phyloP scores from a whole-genome alignment of 345 rosid genomes.

The Rubroshorea leprosula region DNA sequence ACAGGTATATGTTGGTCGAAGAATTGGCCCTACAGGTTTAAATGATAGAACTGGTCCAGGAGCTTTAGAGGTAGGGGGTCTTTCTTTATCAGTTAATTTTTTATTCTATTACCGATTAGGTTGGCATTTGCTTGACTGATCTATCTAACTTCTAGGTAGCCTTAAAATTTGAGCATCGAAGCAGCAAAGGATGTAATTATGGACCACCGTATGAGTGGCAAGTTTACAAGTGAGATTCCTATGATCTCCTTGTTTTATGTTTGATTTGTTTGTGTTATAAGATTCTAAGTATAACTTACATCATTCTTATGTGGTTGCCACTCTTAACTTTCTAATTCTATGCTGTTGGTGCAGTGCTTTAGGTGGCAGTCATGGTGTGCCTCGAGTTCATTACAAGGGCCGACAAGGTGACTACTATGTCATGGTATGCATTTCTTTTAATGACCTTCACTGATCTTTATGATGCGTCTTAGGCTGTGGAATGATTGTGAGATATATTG shows the following conservation, averaged over 20 bases:
- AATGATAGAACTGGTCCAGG: slow-evolving; percentile 67
- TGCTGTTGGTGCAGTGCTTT: slow-evolving; percentile 47
- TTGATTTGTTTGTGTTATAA: neutral
- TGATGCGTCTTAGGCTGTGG: neutral
- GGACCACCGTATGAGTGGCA: slow-evolving; percentile 99
- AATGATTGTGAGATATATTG: slow-evolving; percentile 5
- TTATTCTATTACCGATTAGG: neutral
- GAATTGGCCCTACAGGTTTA: slow-evolving; percentile 30
- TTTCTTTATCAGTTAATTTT: neutral
- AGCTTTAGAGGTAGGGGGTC: slow-evolving; percentile 56
- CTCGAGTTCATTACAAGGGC: slow-evolving; percentile 77
- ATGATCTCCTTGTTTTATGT: neutral
- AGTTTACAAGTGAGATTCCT: slow-evolving; percentile 75
- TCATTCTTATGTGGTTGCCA: neutral
- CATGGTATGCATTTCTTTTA: slow-evolving; percentile 45
- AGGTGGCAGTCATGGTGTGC: slow-evolving; percentile 88
- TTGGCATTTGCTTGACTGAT: neutral
- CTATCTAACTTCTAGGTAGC: slow-evolving; percentile 56
- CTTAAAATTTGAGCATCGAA: slow-evolving; percentile 88
- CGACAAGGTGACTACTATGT: slow-evolving; percentile 80
- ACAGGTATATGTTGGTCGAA: slow-evolving; percentile 88
- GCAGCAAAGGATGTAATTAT: slow-evolving; percentile 92
- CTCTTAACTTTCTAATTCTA: slow-evolving; percentile 14
- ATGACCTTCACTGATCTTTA: neutral
- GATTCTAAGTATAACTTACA: neutral